Percentiles rank a stretch among this genome's conserved stretches.
These are phyloP conservation scores for Parvularia atlantis DNA, from an alignment of 78 protist species.

Conservation along the genomic window DNA sequence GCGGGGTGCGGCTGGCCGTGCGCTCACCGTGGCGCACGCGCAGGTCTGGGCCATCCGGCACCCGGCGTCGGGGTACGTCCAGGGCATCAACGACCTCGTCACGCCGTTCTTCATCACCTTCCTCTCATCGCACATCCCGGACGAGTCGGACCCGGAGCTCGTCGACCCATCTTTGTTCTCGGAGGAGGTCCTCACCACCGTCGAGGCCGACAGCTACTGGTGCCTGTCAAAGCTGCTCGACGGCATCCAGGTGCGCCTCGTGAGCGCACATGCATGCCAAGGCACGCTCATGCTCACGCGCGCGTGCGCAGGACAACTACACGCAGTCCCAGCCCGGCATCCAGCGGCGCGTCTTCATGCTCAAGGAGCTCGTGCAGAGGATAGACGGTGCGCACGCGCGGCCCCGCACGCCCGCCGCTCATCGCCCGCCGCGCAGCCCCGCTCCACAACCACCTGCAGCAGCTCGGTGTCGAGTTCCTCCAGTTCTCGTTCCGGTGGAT, in stretches of 20 bases:
- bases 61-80: conserved; percentile 94
- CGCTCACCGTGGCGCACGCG: too few relatives aligned
- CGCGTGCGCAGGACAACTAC: conserved; percentile 64
- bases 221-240: conserved; percentile 69
- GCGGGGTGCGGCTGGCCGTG: neutral
- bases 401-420: too few relatives aligned
- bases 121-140: neutral
- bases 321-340: conserved; percentile 88
- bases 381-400: conserved; percentile 7
- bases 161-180: neutral
- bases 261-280: neutral
- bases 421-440: neutral
- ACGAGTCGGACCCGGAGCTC: too few relatives aligned
- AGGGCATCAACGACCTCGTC: conserved; percentile 90
- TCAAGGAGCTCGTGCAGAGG: conserved; percentile 30
- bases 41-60: conserved; percentile 84
- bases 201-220: conserved; percentile 93
- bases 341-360: conserved; percentile 54
- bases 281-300: neutral
- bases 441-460: conserved; percentile 54
- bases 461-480: conserved; percentile 48
- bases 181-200: conserved; percentile 7
- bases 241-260: conserved; percentile 38
- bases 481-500: conserved; percentile 95
- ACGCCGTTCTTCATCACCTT: conserved; percentile 72